Conservation (phyloP, 805 yeast species). For the Ogataea kodamae region DNA sequence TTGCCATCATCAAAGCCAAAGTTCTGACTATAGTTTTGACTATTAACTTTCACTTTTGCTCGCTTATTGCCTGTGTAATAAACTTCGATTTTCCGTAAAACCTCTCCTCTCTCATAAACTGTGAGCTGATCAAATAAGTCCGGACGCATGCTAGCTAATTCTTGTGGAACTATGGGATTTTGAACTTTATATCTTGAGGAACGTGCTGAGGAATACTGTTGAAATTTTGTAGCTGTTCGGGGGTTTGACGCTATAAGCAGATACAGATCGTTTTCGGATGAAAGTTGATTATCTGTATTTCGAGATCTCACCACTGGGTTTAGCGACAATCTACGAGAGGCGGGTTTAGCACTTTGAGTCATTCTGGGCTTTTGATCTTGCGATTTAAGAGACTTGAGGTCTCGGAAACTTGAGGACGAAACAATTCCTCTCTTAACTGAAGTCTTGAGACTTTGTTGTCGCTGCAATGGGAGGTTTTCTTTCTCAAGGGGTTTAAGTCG, state of each 20-base stretch:
- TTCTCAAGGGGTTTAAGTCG: constrained; percentile 13
- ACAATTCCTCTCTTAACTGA: constrained; percentile 6
- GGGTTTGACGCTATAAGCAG: constrained; percentile 6
- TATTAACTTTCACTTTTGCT: constrained; percentile 31
- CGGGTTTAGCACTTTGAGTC: neutral
- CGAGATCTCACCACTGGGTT: constrained; percentile 1
- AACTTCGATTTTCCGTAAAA: constrained; percentile 44
- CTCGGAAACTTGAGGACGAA: constrained; percentile 6
- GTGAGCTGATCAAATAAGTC: constrained; percentile 34
- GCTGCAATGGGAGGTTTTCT: constrained; percentile 16
- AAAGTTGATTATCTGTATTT: constrained; percentile 2
- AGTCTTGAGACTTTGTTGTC: constrained; percentile 1
- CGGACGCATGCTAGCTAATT: constrained; percentile 19
- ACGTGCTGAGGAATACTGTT: constrained; percentile 4
- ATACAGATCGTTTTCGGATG: constrained; percentile 12
- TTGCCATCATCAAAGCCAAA: constrained; percentile 71
- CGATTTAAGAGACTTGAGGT: constrained; percentile 3
- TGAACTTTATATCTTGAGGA: neutral
- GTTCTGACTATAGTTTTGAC: constrained; percentile 42
- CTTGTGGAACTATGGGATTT: constrained; percentile 13
- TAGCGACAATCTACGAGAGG: constrained; percentile 2
- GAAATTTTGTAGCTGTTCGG: constrained; percentile 9
- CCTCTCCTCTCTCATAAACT: constrained; percentile 59
- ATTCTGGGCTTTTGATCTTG: constrained; percentile 9
- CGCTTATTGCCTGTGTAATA: constrained; percentile 46